Evolutionary conservation across 768 basidiomycete genomes (phyloP).

Genomic region (Leccinellum luteum): DNA sequence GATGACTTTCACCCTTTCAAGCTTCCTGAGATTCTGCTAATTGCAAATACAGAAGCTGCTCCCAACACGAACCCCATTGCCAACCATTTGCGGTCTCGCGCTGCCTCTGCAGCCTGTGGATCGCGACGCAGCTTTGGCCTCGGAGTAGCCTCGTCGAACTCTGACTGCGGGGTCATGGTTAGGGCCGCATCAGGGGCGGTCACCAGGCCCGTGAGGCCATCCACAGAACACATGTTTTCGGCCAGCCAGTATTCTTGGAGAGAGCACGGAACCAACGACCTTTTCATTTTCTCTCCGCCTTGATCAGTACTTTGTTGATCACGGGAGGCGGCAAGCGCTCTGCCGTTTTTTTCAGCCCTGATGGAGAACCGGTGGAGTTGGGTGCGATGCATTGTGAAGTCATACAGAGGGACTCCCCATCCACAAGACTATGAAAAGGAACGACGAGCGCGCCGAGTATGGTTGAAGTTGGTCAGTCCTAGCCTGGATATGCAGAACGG

Average conservation of each 20-base stretch:
- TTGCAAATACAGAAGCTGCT: no score
- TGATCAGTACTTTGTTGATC: background rate
- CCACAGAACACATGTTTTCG: slow-evolving; percentile 51
- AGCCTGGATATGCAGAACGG: background rate
- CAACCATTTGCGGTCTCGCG: no score
- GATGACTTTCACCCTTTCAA: no score
- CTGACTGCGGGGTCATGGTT: slow-evolving; percentile 1
- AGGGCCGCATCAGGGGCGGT: slow-evolving; percentile 23
- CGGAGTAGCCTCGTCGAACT: slow-evolving; percentile 16
- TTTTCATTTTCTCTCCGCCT: background rate
- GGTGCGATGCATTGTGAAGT: slow-evolving; percentile 55
- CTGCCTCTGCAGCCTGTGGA: background rate
- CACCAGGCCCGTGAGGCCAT: slow-evolving; percentile 54
- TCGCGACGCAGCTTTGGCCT: slow-evolving; percentile 12
- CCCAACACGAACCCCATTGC: no score
- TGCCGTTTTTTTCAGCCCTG: slow-evolving; percentile 43
- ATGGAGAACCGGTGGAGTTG: slow-evolving; percentile 42
- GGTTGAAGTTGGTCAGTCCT: background rate
- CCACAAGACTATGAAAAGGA: slow-evolving; percentile 55
- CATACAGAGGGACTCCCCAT: slow-evolving; percentile 59
- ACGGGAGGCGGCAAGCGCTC: slow-evolving; percentile 12
- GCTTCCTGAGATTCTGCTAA: no score
- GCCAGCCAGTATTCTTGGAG: slow-evolving; percentile 52
- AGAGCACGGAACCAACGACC: slow-evolving; percentile 30
- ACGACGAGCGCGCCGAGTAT: no score